A percentile compares a stretch with the other conserved stretches of the same genome.
These are phyloP conservation scores for Moesziomyces sp. DNA, from an alignment of 1,284 basidiomycete species.

Conservation along the genomic window DNA sequence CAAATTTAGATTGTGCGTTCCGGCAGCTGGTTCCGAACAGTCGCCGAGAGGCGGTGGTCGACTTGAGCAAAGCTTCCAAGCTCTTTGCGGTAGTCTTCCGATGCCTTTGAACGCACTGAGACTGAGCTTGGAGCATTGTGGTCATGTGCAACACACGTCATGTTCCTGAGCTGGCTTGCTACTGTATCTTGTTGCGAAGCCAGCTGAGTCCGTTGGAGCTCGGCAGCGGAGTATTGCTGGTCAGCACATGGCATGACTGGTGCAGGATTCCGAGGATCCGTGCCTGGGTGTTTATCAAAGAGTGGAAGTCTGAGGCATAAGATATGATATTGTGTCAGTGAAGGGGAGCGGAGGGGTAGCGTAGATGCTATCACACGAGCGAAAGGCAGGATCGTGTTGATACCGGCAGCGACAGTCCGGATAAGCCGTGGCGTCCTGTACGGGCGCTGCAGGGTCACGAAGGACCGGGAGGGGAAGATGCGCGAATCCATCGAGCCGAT, in stretches of 20 bases:
- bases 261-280: conserved; percentile 8
- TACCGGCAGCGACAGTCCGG: background rate
- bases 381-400: background rate
- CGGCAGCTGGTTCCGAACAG: too few species aligned
- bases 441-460: conserved; percentile 26
- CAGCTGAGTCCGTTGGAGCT: background rate
- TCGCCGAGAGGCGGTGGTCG: background rate
- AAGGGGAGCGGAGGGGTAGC: background rate
- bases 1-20: background rate
- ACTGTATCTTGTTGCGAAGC: background rate
- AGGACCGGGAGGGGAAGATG: background rate
- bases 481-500: background rate
- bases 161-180: background rate
- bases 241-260: conserved; percentile 8
- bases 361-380: background rate
- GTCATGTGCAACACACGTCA: background rate
- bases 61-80: background rate
- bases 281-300: conserved; percentile 3
- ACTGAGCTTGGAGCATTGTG: too few species aligned
- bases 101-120: background rate
- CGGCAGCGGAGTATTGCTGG: background rate
- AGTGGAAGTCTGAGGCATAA: background rate
- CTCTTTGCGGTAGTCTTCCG: background rate
- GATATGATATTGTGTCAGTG: background rate
- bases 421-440: background rate